Evolutionary conservation across 495 filamentous ascomycete genomes (phyloP).

Genomic region (Penicillium daleae): DNA sequence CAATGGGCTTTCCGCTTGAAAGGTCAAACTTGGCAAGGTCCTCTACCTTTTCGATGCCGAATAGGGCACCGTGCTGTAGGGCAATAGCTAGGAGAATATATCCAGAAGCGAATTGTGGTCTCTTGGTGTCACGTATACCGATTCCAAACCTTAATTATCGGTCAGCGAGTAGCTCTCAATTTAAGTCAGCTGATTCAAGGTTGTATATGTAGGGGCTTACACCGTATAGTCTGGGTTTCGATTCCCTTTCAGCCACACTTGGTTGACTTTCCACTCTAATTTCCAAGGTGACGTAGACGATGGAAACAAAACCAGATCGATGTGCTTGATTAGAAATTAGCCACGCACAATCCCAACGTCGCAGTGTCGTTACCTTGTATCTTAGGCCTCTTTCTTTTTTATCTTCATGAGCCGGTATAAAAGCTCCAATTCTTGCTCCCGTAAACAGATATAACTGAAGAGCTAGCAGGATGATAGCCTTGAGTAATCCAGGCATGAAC

Average conservation of each 20-base stretch:
- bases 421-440: slow-evolving; percentile 28
- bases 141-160: slow-evolving; percentile 23
- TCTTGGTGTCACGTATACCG: slow-evolving; percentile 25
- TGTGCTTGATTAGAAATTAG: slow-evolving; percentile 11
- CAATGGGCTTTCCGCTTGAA: background rate
- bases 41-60: slow-evolving; percentile 19
- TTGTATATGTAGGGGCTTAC: slow-evolving; percentile 1
- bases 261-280: slow-evolving; percentile 21
- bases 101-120: slow-evolving; percentile 23
- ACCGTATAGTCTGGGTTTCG: slow-evolving; percentile 24
- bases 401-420: slow-evolving; percentile 21
- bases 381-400: slow-evolving; percentile 7
- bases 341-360: background rate
- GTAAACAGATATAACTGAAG: slow-evolving; percentile 31
- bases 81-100: slow-evolving; percentile 25
- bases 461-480: slow-evolving; percentile 24
- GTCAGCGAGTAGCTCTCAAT: slow-evolving; percentile 5
- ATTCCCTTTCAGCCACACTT: slow-evolving; percentile 22
- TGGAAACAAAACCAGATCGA: slow-evolving; percentile 13
- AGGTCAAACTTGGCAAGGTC: slow-evolving; percentile 14
- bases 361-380: slow-evolving; percentile 10
- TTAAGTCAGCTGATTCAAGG: background rate
- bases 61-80: slow-evolving; percentile 22
- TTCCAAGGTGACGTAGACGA: slow-evolving; percentile 15
- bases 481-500: slow-evolving; percentile 25